Conservation (phyloP, 2,329 filamentous ascomycete species). For the Hypoxylon sp. region DNA sequence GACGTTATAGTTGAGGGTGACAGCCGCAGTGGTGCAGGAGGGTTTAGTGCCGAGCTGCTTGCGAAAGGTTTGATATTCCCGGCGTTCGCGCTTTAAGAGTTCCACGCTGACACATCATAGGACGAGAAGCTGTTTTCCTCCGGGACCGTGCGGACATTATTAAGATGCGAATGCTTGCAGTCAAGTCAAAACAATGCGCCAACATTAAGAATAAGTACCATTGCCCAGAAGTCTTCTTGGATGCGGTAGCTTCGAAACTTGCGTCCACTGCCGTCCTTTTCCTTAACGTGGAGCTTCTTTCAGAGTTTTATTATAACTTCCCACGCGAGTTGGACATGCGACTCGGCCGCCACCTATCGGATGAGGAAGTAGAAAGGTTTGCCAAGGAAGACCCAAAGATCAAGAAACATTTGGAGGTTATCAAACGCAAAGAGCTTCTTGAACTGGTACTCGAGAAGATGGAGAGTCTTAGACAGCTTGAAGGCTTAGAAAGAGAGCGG, state of each 20-base stretch:
- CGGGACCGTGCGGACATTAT: conserved; percentile 91
- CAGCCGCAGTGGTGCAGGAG: conserved; percentile 86
- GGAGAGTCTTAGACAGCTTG: conserved; percentile 87
- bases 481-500: conserved; percentile 77
- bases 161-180: conserved; percentile 87
- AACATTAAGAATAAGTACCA: conserved; percentile 91
- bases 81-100: neutral
- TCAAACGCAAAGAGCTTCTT: conserved; percentile 90
- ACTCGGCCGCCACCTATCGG: conserved; percentile 83
- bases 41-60: conserved; percentile 91
- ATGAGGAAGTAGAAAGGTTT: conserved; percentile 88
- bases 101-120: conserved; percentile 63
- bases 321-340: conserved; percentile 90
- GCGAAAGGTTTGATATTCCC: conserved; percentile 74
- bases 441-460: conserved; percentile 97
- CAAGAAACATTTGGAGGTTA: conserved; percentile 89
- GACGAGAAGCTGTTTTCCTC: conserved; percentile 93
- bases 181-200: conserved; percentile 92
- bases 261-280: conserved; percentile 96
- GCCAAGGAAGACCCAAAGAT: conserved; percentile 95
- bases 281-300: conserved; percentile 95
- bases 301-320: conserved; percentile 98
- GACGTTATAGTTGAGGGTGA: conserved; percentile 89
- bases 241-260: conserved; percentile 94
- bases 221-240: conserved; percentile 97